These are phyloP conservation scores for Ophiocytium majus DNA, from an alignment of 352 stramenopile species.

Conservation along the genomic window DNA sequence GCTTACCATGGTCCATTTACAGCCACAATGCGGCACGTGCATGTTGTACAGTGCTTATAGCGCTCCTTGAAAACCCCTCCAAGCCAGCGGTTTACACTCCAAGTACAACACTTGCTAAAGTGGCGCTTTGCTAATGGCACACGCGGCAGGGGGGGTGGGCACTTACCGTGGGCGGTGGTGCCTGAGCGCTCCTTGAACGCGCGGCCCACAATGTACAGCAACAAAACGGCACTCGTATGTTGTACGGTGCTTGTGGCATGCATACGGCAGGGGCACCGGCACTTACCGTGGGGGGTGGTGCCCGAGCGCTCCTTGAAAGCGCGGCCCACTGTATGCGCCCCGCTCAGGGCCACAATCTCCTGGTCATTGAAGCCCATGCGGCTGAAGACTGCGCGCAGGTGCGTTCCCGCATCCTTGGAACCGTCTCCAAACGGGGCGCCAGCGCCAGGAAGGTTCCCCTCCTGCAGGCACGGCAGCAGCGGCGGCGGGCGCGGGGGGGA, in stretches of 20 bases:
- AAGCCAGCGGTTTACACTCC: no score
- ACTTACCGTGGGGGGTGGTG: constrained; percentile 36
- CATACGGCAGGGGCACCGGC: no score
- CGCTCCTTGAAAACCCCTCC: no score
- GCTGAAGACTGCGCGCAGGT: constrained; percentile 90
- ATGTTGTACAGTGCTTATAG: no score
- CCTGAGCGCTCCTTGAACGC: constrained; percentile 60
- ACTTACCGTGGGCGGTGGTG: constrained; percentile 23
- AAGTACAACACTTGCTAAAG: no score
- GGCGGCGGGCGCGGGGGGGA: no score
- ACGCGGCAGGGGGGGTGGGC: not conserved
- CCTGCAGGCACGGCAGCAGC: constrained; percentile 35
- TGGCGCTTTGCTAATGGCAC: no score
- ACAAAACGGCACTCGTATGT: no score
- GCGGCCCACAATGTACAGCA: constrained; percentile 53
- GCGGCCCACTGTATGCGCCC: constrained; percentile 63
- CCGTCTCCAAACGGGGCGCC: constrained; percentile 56
- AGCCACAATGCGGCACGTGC: no score
- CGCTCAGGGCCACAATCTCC: constrained; percentile 88
- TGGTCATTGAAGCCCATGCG: constrained; percentile 91
- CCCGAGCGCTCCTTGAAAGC: constrained; percentile 62
- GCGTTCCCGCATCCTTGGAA: constrained; percentile 57
- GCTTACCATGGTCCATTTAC: no score
- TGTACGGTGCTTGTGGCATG: no score
- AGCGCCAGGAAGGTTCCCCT: constrained; percentile 68